Base-by-base conservation (phyloP, 805 yeast species). In the Saturnispora saitoi region DNA sequence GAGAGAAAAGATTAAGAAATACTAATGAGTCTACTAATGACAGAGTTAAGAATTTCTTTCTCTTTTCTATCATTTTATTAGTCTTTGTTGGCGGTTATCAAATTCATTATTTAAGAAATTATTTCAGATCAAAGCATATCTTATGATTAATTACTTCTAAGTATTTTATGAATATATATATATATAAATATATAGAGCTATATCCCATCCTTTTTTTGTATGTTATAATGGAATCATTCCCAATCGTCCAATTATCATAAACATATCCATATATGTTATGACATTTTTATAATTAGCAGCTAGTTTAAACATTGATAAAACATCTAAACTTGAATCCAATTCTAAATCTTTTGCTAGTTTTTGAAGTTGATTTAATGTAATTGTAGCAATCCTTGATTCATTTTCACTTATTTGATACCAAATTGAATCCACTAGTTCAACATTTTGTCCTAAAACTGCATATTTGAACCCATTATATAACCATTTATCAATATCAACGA, bases 21-120 rank as follows among this genome's bases (percentile, higher is more conserved):
- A 93, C 99, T 45, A 93, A 93, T 69, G 99, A 93, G 72, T 83
- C 95, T 39, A 93, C 99, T 45, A 93, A 93, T 70, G 75, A 83
- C 57, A 82, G 99, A 65, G 96, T 91, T 51, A 83, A 88, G 70
- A 81, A 83, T 70, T 93, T 93, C 66, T 86, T 95, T 14, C 58
- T 86, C 30, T 60, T 81, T 42, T 78, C 88, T 52, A 74, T 89
- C 50, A 29, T 83, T 36, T 73, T 88, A 32, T 76, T 93, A 64
- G 63, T 88, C 46, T 78, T 80, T 24, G 78, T 93, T 58, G 96
- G 97, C 44, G 81, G 76, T 34, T 91, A 97, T 95, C 98, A 93
- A 75, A 76, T 93, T 56, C 78, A 80, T 58, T 93, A 93, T 70
- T 77, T 93, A 70, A 83, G 96, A 71, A 83, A 86, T 66, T 93